Conservation (phyloP, 371 early-diverging fungal species). For the Parasitella parasitica region DNA sequence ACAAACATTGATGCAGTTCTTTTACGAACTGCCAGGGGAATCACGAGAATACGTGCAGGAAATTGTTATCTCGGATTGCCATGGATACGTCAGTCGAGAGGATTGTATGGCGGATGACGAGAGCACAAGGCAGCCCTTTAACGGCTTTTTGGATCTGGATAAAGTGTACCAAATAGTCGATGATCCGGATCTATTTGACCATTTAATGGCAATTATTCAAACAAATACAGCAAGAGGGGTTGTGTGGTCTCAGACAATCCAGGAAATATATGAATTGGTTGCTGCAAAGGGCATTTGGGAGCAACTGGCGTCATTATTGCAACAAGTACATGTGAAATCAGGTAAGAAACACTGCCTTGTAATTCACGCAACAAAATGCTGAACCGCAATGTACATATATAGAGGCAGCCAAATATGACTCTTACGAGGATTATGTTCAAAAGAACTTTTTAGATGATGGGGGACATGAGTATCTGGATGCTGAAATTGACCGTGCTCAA, state of each 20-base stretch:
- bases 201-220: conserved; percentile 26
- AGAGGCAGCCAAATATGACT: conserved; percentile 25
- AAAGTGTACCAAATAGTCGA: conserved; percentile 7
- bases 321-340: conserved; percentile 8
- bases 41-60: conserved; percentile 9
- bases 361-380: too few relatives aligned
- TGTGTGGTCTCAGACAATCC: conserved; percentile 16
- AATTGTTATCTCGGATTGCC: conserved; percentile 10
- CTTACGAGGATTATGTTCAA: conserved; percentile 41
- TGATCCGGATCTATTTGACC: conserved; percentile 13
- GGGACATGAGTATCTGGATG: conserved; percentile 33
- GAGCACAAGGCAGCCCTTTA: too few relatives aligned
- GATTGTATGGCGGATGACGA: neutral
- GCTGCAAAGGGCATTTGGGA: conserved; percentile 8
- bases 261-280: conserved; percentile 17
- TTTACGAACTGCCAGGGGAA: conserved; percentile 5
- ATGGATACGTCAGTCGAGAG: conserved; percentile 11
- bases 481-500: conserved; percentile 34
- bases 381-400: too few relatives aligned
- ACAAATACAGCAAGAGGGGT: conserved; percentile 2
- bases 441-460: conserved; percentile 37
- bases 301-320: conserved; percentile 17
- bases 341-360: neutral
- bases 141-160: conserved; percentile 21
- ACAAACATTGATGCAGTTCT: conserved; percentile 6